Conservation (phyloP, 768 basidiomycete species). For the Flagelloscypha sp. region DNA sequence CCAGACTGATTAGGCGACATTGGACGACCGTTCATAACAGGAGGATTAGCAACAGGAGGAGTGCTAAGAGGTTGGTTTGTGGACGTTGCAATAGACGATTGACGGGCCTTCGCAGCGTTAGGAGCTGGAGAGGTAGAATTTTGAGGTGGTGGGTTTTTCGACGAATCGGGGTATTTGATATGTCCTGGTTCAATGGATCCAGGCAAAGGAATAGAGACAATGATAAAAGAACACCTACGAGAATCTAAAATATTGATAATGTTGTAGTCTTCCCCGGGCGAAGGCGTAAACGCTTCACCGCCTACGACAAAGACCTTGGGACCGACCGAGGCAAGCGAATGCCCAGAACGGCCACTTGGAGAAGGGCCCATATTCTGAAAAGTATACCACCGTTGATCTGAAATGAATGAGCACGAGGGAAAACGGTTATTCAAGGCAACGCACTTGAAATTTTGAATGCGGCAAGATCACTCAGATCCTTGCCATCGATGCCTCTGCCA, state of each 20-base stretch:
- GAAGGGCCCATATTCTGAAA: slow-evolving; percentile 99
- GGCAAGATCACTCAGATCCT: slow-evolving; percentile 88
- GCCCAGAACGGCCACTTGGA: slow-evolving; percentile 86
- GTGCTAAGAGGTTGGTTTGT: slow-evolving; percentile 22
- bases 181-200: slow-evolving; percentile 46
- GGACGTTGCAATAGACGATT: slow-evolving; percentile 35
- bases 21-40: slow-evolving; percentile 41
- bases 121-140: slow-evolving; percentile 43
- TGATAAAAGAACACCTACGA: slow-evolving; percentile 44
- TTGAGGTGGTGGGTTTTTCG: slow-evolving; percentile 28
- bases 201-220: slow-evolving; percentile 6
- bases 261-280: slow-evolving; percentile 69
- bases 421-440: slow-evolving; percentile 24
- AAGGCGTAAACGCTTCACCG: slow-evolving; percentile 78
- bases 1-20: slow-evolving; percentile 50
- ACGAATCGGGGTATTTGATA: slow-evolving; percentile 85
- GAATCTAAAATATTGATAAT: slow-evolving; percentile 92
- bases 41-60: slow-evolving; percentile 16
- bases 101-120: slow-evolving; percentile 34
- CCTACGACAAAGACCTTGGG: slow-evolving; percentile 88
- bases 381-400: slow-evolving; percentile 99
- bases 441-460: slow-evolving; percentile 96
- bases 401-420: slow-evolving; percentile 6
- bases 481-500: slow-evolving; percentile 93
- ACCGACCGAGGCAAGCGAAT: slow-evolving; percentile 95